Conservation (phyloP, 805 yeast genomes). For the Candida argentea region DNA sequence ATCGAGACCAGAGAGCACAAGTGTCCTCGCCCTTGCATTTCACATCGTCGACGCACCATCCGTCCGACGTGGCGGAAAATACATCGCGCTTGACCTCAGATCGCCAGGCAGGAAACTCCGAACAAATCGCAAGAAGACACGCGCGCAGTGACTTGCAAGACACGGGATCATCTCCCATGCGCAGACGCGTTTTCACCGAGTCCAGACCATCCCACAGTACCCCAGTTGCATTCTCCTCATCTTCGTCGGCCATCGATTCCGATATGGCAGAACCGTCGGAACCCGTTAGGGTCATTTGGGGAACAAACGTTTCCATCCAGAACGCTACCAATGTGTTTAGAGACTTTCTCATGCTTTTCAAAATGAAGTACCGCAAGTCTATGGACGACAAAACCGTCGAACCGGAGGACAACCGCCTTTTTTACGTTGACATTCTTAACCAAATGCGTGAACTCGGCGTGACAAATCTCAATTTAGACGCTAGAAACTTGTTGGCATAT, state of each 20-base stretch:
- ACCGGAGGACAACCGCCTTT: slow-evolving; percentile 57
- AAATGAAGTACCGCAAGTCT: slow-evolving; percentile 57
- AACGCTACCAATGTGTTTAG: slow-evolving; percentile 77
- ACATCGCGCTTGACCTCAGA: slow-evolving; percentile 35
- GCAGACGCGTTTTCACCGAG: slow-evolving; percentile 51
- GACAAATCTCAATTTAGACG: slow-evolving; percentile 77
- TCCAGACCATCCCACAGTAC: neutral
- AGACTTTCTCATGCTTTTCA: slow-evolving; percentile 76
- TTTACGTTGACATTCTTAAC: slow-evolving; percentile 64
- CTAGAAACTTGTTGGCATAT: slow-evolving; percentile 66
- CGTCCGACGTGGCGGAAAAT: slow-evolving; percentile 22
- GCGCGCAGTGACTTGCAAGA: slow-evolving; percentile 78
- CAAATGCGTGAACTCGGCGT: slow-evolving; percentile 71
- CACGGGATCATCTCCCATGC: slow-evolving; percentile 54
- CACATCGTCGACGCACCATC: slow-evolving; percentile 31
- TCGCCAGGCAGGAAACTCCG: slow-evolving; percentile 31
- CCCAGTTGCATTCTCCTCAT: slow-evolving; percentile 5
- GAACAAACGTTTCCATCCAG: slow-evolving; percentile 89
- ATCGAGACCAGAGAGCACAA: slow-evolving; percentile 16
- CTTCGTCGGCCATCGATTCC: slow-evolving; percentile 20
- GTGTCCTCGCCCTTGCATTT: slow-evolving; percentile 44
- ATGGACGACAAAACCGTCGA: slow-evolving; percentile 29
- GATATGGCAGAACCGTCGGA: slow-evolving; percentile 30
- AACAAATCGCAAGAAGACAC: slow-evolving; percentile 36
- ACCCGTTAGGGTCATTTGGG: slow-evolving; percentile 93